Conservation (phyloP, 1,284 basidiomycete genomes). For the Vanrija pseudolonga region DNA sequence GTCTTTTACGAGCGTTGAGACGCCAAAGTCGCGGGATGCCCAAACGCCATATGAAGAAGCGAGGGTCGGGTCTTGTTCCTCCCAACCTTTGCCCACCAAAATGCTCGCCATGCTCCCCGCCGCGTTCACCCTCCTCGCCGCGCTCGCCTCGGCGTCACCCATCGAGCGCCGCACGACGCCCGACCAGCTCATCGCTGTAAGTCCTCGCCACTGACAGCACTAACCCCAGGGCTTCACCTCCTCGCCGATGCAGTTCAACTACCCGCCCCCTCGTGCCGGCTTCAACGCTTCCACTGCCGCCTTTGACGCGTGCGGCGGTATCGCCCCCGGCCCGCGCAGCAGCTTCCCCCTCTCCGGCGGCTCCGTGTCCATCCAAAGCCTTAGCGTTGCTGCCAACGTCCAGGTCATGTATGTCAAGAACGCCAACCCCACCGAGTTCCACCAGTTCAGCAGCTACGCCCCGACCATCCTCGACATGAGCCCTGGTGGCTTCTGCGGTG, state of each 20-base stretch:
- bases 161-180: no score
- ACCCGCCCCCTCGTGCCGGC: background rate
- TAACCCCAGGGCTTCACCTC: conserved; percentile 74
- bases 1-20: no score
- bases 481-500: background rate
- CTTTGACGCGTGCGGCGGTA: background rate
- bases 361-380: background rate
- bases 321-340: background rate
- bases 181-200: no score
- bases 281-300: background rate
- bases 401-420: background rate
- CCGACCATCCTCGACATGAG: background rate
- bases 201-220: background rate
- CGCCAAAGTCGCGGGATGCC: no score
- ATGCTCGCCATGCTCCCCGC: background rate
- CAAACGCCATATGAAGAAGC: no score
- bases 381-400: background rate
- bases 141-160: background rate
- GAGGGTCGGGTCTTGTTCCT: no score
- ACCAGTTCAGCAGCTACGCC: background rate
- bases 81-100: background rate
- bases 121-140: background rate
- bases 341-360: background rate
- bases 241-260: conserved; percentile 77
- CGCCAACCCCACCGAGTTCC: background rate